Percentiles rank a stretch among this genome's conserved stretches.
Evolutionary conservation across 208 protist genomes (phyloP).

Genomic region (Angomonas deanei): DNA sequence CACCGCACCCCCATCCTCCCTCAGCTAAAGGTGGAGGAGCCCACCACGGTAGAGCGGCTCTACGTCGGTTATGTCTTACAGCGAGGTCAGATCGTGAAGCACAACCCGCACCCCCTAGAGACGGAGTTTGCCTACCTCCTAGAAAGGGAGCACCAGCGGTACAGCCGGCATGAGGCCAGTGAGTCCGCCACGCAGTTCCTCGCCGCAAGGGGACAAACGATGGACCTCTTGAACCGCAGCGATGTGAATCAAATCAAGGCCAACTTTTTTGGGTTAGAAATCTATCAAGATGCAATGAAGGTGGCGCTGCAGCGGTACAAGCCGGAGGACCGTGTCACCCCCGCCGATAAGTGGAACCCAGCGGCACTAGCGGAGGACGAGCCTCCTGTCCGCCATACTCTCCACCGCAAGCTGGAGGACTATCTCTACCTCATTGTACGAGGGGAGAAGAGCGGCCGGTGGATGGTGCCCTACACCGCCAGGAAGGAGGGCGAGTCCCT

Average conservation of each 20-base stretch:
- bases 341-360: constrained; percentile 41
- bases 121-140: constrained; percentile 65
- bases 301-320: constrained; percentile 70
- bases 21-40: constrained; percentile 39
- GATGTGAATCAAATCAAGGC: constrained; percentile 57
- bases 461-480: constrained; percentile 55
- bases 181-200: constrained; percentile 77
- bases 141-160: constrained; percentile 77
- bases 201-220: constrained; percentile 43
- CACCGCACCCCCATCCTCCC: constrained; percentile 76
- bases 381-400: constrained; percentile 50
- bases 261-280: constrained; percentile 76
- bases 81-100: constrained; percentile 70
- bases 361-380: constrained; percentile 12
- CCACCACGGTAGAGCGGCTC: constrained; percentile 14
- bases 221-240: constrained; percentile 62
- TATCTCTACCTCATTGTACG: constrained; percentile 74
- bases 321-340: constrained; percentile 49
- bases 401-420: constrained; percentile 75
- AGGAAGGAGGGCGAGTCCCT: constrained; percentile 48
- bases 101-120: constrained; percentile 72
- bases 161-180: constrained; percentile 61
- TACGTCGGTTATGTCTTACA: constrained; percentile 69
- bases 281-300: constrained; percentile 80
- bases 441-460: constrained; percentile 44